Base-by-base conservation (phyloP, 2,329 filamentous ascomycete genomes). In the Colletotrichum paranaense region DNA sequence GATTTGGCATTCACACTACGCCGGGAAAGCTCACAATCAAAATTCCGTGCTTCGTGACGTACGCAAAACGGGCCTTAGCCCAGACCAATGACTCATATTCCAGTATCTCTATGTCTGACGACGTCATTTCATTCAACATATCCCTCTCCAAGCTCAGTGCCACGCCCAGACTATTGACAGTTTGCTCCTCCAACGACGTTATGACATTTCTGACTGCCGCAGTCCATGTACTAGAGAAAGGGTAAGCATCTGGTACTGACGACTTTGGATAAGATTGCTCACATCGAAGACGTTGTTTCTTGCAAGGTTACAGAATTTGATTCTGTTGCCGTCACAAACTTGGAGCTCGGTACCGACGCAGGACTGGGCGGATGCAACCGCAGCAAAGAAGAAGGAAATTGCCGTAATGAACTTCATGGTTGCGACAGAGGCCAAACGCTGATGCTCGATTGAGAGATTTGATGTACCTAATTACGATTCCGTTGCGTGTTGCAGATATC, bases 251-350 rank as follows among this genome's bases (percentile, higher is more conserved):
- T 35, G 32, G 32, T 12, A 1, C 16, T 14, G 66, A 63, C 3
- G 35, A 52, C 1, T 16, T 12, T n/a, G 0, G 0, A 5, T 26
- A 26, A 12, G 24, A 30, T 16, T 26, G 7, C 67, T 65, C 16
- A 58, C 67, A 52, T 69, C 60, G 16, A 69, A 65, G 3, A 69
- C 38, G 11, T 69, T 65, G 12, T 69, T 58, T 22, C 26, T 65
- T 12, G 60, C 67, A 1, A 69, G 26, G 26, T 69, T 69, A 35
- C 60, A 69, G 60, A 69, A 52, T 35, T 64, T 64, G 26, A 69
- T 65, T 9, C 22, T 46, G 35, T 69, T 69, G 58, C 67, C 67
- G 16, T 53, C 19, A n/a, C 67, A 69, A 26, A 49, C 26, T 26
- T 69, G 52, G 3, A 58, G n/a, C n/a, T 38, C 38, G 14, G 30